phyloP scores from a whole-genome alignment of 208 protist genomes.

The Trypanosoma scelopori region DNA sequence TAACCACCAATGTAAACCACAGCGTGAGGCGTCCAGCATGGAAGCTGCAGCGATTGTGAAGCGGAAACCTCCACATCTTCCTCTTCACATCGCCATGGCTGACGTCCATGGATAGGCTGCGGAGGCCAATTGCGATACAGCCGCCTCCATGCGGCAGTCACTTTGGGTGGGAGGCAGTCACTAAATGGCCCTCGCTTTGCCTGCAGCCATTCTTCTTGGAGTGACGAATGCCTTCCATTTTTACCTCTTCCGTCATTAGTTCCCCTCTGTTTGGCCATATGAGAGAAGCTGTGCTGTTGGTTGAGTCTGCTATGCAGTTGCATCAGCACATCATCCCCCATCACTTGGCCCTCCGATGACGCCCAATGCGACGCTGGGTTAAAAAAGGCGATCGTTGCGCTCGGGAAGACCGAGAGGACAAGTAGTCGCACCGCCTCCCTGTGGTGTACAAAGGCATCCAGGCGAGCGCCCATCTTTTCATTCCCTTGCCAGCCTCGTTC shows the following conservation, averaged over 20 bases:
- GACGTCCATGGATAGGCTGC: slow-evolving; percentile 4
- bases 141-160: slow-evolving; percentile 1
- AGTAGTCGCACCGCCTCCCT: slow-evolving; percentile 16
- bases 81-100: slow-evolving; percentile 4
- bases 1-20: slow-evolving; percentile 66
- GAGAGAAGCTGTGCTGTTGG: neutral
- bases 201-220: neutral
- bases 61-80: neutral
- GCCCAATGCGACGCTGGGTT: no score
- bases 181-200: slow-evolving; percentile 16
- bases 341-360: neutral
- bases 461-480: neutral
- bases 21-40: slow-evolving; percentile 50
- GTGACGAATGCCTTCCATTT: neutral
- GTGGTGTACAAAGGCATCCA: neutral
- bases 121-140: slow-evolving; percentile 24
- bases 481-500: neutral
- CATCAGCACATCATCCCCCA: neutral
- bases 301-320: neutral
- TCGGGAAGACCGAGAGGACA: slow-evolving; percentile 20
- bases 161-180: neutral
- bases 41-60: neutral
- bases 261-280: neutral
- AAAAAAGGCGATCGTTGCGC: slow-evolving; percentile 15
- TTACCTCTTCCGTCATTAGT: neutral